Conservation (phyloP, 2,329 filamentous ascomycete genomes). For the Acrocalymma vagum region DNA sequence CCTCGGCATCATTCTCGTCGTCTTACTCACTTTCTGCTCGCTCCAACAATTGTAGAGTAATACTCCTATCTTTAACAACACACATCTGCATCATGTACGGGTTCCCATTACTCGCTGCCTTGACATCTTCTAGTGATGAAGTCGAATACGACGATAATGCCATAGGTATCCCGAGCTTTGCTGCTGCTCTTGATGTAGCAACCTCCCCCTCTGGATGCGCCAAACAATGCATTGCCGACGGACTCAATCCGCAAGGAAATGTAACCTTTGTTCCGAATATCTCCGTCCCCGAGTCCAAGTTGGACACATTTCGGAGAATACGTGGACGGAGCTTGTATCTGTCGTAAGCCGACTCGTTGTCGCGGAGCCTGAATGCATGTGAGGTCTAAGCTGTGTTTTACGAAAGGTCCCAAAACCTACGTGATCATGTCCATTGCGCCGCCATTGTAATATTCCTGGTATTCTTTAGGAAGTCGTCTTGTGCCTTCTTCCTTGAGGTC, state of each 20-base stretch:
- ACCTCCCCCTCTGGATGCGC: slow-evolving; percentile 71
- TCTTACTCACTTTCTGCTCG: slow-evolving; percentile 53
- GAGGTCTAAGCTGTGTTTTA: slow-evolving; percentile 66
- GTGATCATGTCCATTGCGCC: slow-evolving; percentile 24
- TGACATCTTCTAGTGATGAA: slow-evolving; percentile 70
- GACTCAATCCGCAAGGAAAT: slow-evolving; percentile 53
- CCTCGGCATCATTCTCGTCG: slow-evolving; percentile 9
- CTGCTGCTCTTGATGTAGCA: slow-evolving; percentile 67
- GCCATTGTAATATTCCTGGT: slow-evolving; percentile 55
- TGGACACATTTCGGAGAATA: slow-evolving; percentile 42
- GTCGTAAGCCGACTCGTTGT: slow-evolving; percentile 43
- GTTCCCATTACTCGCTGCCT: slow-evolving; percentile 54
- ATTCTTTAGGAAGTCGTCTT: slow-evolving; percentile 50
- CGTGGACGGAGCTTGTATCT: slow-evolving; percentile 40
- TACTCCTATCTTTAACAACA: slow-evolving; percentile 58
- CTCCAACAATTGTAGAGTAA: slow-evolving; percentile 52
- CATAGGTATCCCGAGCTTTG: slow-evolving; percentile 67
- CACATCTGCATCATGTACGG: slow-evolving; percentile 63
- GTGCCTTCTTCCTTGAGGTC: slow-evolving; percentile 47
- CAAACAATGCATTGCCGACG: slow-evolving; percentile 71
- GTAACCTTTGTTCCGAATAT: slow-evolving; percentile 44
- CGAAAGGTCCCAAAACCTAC: slow-evolving; percentile 30
- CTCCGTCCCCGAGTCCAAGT: slow-evolving; percentile 23
- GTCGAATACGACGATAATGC: slow-evolving; percentile 70
- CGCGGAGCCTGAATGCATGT: slow-evolving; percentile 59